These are phyloP conservation scores for Hibiscus tridactylites DNA, from an alignment of 345 rosid genomes.

Conservation along the genomic window DNA sequence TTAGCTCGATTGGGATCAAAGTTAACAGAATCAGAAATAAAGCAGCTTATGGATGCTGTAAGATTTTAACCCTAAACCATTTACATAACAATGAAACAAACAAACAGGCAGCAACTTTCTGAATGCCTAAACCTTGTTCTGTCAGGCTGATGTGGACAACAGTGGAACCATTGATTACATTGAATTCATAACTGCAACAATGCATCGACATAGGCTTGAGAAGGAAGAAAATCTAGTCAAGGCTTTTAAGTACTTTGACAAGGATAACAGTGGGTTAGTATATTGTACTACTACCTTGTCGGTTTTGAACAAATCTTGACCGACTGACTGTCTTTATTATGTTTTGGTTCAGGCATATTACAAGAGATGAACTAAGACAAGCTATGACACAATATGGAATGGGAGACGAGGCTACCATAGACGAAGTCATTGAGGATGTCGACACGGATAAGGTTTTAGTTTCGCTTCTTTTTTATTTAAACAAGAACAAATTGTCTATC, in stretches of 20 bases:
- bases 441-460: conserved; percentile 56
- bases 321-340: neutral
- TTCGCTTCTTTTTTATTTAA: neutral
- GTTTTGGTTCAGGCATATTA: conserved; percentile 41
- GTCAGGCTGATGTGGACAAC: conserved; percentile 85
- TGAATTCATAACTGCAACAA: conserved; percentile 81
- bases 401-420: conserved; percentile 71
- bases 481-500: neutral
- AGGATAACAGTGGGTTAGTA: conserved; percentile 72
- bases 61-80: conserved; percentile 19
- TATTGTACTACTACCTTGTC: neutral
- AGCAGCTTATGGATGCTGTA: conserved; percentile 95
- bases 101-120: neutral
- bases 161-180: conserved; percentile 78
- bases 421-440: conserved; percentile 74
- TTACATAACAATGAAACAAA: neutral
- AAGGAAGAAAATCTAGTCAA: conserved; percentile 61
- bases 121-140: neutral
- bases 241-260: conserved; percentile 78
- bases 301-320: neutral
- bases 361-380: conserved; percentile 77
- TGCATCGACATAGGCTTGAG: conserved; percentile 77
- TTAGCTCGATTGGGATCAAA: conserved; percentile 65
- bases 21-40: conserved; percentile 64
- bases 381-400: conserved; percentile 62